These are phyloP conservation scores for Suillus decipiens DNA, from an alignment of 768 basidiomycete species.

Conservation along the genomic window DNA sequence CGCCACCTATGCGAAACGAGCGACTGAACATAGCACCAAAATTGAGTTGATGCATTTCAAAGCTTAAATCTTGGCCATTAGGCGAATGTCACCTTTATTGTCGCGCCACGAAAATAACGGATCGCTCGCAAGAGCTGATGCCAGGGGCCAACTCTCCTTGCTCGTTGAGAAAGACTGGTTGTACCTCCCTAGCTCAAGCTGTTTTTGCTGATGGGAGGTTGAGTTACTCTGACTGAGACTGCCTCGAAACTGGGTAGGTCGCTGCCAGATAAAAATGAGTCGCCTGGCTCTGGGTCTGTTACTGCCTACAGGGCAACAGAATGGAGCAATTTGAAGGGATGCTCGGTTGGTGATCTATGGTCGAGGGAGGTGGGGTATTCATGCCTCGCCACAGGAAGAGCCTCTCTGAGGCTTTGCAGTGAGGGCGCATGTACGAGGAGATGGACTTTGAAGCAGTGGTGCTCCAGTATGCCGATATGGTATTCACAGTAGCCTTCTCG, in stretches of 20 bases:
- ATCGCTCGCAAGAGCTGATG: too few relatives aligned
- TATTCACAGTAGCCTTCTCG: too few relatives aligned
- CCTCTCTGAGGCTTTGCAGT: not conserved
- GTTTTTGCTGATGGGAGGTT: constrained; percentile 39
- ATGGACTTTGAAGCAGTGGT: not conserved
- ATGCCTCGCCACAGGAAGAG: not conserved
- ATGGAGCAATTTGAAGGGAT: constrained; percentile 26
- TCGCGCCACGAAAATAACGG: too few relatives aligned
- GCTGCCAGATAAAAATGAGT: constrained; percentile 15
- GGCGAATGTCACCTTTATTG: too few relatives aligned
- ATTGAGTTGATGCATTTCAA: too few relatives aligned
- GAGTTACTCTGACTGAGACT: constrained; percentile 14
- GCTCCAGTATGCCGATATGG: too few relatives aligned
- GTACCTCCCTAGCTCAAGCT: too few relatives aligned
- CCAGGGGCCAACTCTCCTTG: too few relatives aligned
- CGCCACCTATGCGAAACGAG: constrained; percentile 46
- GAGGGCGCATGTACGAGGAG: not conserved
- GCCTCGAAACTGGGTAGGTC: not conserved
- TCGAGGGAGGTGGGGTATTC: not conserved
- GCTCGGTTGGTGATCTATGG: not conserved
- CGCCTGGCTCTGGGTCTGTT: constrained; percentile 26
- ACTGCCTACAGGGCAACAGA: constrained; percentile 39
- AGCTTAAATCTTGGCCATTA: too few relatives aligned
- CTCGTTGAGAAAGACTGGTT: too few relatives aligned
- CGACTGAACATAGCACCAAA: constrained; percentile 34